Evolutionary conservation across 2,329 filamentous ascomycete genomes (phyloP), one percentile per base, ranked within the genome.

Genomic region (Annulohypoxylon truncatum): DNA sequence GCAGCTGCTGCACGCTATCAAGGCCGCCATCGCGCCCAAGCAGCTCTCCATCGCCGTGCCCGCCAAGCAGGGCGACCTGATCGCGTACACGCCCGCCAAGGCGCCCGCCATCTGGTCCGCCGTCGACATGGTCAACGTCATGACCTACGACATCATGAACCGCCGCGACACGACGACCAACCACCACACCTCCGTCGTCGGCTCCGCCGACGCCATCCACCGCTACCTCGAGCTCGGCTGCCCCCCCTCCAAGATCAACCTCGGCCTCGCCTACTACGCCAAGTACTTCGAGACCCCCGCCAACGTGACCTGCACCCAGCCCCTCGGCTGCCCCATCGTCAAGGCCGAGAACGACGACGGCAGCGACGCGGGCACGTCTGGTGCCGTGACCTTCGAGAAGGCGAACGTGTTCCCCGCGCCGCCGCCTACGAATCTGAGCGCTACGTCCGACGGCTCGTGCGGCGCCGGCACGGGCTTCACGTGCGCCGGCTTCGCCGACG

Each of bases 91-190:
- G 0, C 67, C 77, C 2, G 76, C 82, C 3, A 87, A 84, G 10
- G 79, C 88, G 0, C 85, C 88, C 0, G 77, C 81, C 51, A 90
- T 92, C 71, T 83, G 82, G 71, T 72, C 80, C 9, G 80, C 82
- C 1, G 83, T 92, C 10, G 88, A 92, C 73, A 90, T 89, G 72
- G 81, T 92, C 77, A 92, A 92, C 71, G 79, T 89, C 44, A 85
- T 92, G 90, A 84, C 86, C 1, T 92, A 92, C 75, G 90, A 92
- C 73, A 78, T 92, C 60, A 88, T 90, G 82, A 92, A 90, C 78
- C 86, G 90, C 31, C 87, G 90, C 35, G 87, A 91, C 78, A 86
- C 77, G 42, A 73, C 80, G 4, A 90, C 89, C 2, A 82, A 79
- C 44, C 90, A 92, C 75, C 89, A 91, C 73, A 88, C 84, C 26